A percentile compares a stretch with the other conserved stretches of the same genome.
These are phyloP conservation scores for Cokeromyces recurvatus DNA, from an alignment of 371 early-diverging fungal species.

Conservation along the genomic window DNA sequence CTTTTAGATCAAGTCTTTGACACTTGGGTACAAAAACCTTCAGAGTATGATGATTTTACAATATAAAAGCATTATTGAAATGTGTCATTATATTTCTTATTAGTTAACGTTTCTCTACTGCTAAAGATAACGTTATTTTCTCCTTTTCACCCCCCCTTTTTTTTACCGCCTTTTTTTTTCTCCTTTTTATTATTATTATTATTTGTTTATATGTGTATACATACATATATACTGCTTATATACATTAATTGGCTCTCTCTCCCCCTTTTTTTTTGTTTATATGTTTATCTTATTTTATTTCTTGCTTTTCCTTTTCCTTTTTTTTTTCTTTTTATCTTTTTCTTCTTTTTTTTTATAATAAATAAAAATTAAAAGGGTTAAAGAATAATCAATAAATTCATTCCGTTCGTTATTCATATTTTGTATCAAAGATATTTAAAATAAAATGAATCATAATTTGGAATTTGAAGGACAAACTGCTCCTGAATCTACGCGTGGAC, in stretches of 20 bases:
- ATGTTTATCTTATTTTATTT: slow-evolving; percentile 1
- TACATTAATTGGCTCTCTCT: neutral
- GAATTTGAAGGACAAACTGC: slow-evolving; percentile 44
- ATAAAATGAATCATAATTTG: neutral
- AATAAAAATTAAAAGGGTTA: no score
- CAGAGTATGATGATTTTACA: slow-evolving; percentile 24
- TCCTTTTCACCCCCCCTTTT: neutral
- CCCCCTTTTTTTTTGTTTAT: slow-evolving; percentile 5
- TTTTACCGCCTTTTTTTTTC: slow-evolving; percentile 5
- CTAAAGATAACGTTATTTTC: neutral
- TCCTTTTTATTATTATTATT: neutral
- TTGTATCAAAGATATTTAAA: no score
- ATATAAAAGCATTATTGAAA: no score
- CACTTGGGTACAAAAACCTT: slow-evolving; percentile 52
- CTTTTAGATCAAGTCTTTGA: slow-evolving; percentile 47
- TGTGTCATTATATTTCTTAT: no score
- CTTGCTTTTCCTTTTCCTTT: slow-evolving; percentile 1
- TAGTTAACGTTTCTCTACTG: no score
- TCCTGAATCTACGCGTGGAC: slow-evolving; percentile 48
- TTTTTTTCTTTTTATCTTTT: slow-evolving; percentile 4
- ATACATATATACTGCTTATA: no score
- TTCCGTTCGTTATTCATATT: slow-evolving; percentile 19
- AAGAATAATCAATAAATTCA: no score
- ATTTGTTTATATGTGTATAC: no score
- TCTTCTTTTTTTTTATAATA: slow-evolving; percentile 1